Conservation (phyloP, 306 rosid species). For the Chamaecrista fasciculata region DNA sequence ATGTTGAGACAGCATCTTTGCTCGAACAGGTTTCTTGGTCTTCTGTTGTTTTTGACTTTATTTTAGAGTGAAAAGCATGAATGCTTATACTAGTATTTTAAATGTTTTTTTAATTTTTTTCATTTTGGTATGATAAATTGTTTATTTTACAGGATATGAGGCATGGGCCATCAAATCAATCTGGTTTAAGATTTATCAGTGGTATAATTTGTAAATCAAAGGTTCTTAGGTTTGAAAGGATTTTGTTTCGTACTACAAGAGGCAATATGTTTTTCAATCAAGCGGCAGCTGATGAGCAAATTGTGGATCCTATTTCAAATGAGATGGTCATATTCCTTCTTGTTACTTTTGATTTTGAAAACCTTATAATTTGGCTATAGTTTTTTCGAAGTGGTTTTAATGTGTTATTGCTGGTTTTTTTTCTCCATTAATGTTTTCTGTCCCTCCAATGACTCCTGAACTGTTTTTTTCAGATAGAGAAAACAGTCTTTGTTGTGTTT, state of each 20-base stretch:
- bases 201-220: constrained; percentile 91
- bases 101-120: constrained; percentile 21
- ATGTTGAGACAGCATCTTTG: constrained; percentile 60
- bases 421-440: constrained; percentile 25
- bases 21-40: constrained; percentile 73
- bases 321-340: constrained; percentile 77
- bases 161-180: constrained; percentile 63
- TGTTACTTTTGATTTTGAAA: constrained; percentile 29
- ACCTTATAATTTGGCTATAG: constrained; percentile 9
- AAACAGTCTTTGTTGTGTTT: constrained; percentile 89
- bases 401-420: constrained; percentile 29
- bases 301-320: constrained; percentile 83
- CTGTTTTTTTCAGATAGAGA: constrained; percentile 75
- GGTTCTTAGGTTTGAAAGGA: constrained; percentile 87
- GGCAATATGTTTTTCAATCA: constrained; percentile 99
- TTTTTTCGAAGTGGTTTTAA: background rate
- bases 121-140: constrained; percentile 19
- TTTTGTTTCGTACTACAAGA: constrained; percentile 96
- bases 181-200: constrained; percentile 93
- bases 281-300: constrained; percentile 76
- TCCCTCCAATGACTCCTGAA: constrained; percentile 18
- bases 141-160: constrained; percentile 64
- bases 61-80: background rate
- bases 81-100: constrained; percentile 25
- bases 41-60: constrained; percentile 15